Conservation (phyloP, 1,284 basidiomycete genomes). For the Exsudoporus floridanus region DNA sequence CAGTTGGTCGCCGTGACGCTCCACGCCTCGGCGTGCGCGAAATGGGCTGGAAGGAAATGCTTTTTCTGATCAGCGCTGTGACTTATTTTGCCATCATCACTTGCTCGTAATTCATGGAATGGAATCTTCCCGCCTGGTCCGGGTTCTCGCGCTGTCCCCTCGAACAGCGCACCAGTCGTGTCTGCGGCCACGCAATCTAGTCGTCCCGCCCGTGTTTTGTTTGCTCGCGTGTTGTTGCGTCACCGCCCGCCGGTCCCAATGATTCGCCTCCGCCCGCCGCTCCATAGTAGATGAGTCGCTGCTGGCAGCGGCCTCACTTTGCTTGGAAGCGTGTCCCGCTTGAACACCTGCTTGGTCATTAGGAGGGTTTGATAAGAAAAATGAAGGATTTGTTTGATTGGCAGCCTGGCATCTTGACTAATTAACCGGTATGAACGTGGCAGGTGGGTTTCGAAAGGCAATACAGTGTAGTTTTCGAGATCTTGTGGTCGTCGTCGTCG, state of each 20-base stretch:
- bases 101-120: not conserved
- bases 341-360: not conserved
- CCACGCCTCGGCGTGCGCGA: not conserved
- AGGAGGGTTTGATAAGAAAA: not conserved
- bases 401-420: not conserved
- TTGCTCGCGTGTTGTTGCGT: too few species aligned
- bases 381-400: not conserved
- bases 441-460: not conserved
- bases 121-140: too few species aligned
- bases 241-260: too few species aligned
- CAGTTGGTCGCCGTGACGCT: not conserved
- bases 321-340: too few species aligned
- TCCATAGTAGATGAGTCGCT: too few species aligned
- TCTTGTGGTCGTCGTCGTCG: not conserved
- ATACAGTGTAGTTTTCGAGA: not conserved
- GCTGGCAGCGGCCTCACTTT: not conserved
- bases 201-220: too few species aligned
- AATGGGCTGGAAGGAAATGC: not conserved
- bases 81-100: not conserved
- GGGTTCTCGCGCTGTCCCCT: too few species aligned
- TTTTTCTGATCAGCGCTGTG: constrained; percentile 13
- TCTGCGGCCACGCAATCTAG: too few species aligned
- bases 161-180: too few species aligned
- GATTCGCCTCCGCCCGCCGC: too few species aligned
- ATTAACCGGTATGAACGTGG: too few species aligned